These are phyloP conservation scores for Cenchrus purpureus DNA, from an alignment of 176 grass and related monocot species.

Conservation along the genomic window DNA sequence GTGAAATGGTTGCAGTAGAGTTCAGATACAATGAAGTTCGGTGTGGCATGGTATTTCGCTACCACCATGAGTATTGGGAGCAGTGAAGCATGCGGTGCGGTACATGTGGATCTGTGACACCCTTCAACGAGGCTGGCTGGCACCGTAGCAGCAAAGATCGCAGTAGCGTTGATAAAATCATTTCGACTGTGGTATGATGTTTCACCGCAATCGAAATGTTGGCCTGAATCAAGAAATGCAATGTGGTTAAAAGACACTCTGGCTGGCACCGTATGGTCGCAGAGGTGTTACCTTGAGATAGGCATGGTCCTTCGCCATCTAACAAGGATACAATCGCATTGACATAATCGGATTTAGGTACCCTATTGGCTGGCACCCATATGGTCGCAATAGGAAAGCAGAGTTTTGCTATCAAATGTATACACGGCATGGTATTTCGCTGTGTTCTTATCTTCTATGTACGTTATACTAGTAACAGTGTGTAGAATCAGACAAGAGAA, in stretches of 20 bases:
- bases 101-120: background rate
- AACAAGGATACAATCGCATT: background rate
- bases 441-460: no score
- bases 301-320: background rate
- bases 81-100: background rate
- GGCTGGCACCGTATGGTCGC: background rate
- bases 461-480: no score
- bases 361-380: background rate
- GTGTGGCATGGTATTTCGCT: background rate
- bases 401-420: no score
- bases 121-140: background rate
- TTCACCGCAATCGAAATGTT: background rate
- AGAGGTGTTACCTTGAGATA: background rate
- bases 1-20: background rate
- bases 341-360: background rate
- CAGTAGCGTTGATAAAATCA: background rate
- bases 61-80: background rate
- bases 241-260: background rate
- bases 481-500: no score
- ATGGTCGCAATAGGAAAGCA: no score
- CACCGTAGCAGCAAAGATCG: background rate
- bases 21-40: background rate
- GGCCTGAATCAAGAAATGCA: background rate
- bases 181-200: background rate
- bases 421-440: no score